A percentile compares a stretch with the other conserved stretches of the same genome.
Conservation (phyloP, 768 basidiomycete genomes). For the Coprinopsis cinerea region DNA sequence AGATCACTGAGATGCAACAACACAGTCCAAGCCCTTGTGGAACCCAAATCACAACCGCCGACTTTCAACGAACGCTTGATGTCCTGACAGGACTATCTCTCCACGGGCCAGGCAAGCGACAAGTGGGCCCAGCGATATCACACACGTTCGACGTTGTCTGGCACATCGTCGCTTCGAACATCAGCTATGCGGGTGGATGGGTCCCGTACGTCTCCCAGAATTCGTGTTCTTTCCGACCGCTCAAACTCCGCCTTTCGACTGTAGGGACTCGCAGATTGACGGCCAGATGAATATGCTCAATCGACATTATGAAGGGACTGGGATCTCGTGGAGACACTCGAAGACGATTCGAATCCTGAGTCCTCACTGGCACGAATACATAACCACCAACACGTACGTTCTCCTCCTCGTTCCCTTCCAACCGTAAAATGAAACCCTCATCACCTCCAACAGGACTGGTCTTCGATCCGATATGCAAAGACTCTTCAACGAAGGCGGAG, state of each 20-base stretch:
- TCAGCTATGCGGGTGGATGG: conserved; percentile 16
- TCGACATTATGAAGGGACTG: conserved; percentile 22
- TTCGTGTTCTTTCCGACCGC: not conserved
- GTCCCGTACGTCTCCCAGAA: conserved; percentile 14
- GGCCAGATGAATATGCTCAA: conserved; percentile 29
- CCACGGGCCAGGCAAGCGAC: not conserved
- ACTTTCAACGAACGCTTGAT: not conserved
- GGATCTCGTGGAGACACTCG: conserved; percentile 25
- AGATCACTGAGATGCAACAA: too few relatives aligned
- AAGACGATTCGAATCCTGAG: conserved; percentile 25
- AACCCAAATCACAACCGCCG: not conserved
- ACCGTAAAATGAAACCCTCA: conserved; percentile 13
- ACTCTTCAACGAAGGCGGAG: conserved; percentile 30
- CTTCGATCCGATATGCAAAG: conserved; percentile 11
- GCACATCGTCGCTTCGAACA: conserved; percentile 13
- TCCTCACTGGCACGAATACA: conserved; percentile 25
- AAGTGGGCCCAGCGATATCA: not conserved
- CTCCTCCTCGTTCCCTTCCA: not conserved
- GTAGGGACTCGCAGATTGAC: conserved; percentile 20
- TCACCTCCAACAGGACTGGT: conserved; percentile 15
- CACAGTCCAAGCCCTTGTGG: not conserved
- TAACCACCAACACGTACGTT: not conserved
- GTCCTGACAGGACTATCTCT: not conserved
- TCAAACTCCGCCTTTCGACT: not conserved
- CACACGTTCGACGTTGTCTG: conserved; percentile 13